Conservation (phyloP, 2,329 filamentous ascomycete genomes). For the Aspergillus latus region DNA sequence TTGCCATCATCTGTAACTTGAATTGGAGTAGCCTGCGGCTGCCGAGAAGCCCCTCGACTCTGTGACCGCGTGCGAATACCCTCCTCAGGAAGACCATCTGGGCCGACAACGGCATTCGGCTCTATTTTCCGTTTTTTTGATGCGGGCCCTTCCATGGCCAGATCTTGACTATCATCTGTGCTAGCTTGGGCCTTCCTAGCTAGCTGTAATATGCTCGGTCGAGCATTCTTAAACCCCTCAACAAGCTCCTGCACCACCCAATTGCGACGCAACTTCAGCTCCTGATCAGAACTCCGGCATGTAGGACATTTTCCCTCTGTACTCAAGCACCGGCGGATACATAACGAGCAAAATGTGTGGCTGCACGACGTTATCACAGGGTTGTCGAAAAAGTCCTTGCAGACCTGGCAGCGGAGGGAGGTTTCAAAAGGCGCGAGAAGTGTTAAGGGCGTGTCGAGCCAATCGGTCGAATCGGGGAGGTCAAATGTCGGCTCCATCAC, state of each 20-base stretch:
- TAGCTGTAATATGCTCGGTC: conserved; percentile 63
- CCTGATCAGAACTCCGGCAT: conserved; percentile 76
- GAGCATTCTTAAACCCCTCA: conserved; percentile 68
- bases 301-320: conserved; percentile 84
- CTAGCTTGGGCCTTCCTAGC: conserved; percentile 57
- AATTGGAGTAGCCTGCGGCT: conserved; percentile 15
- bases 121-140: conserved; percentile 40
- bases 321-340: conserved; percentile 82
- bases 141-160: conserved; percentile 30
- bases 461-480: conserved; percentile 50
- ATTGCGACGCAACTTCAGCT: conserved; percentile 80
- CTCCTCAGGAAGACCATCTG: conserved; percentile 31
- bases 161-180: conserved; percentile 42
- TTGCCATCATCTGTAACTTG: conserved; percentile 44
- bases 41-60: conserved; percentile 21
- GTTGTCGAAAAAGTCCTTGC: conserved; percentile 94
- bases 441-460: conserved; percentile 48
- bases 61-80: conserved; percentile 39
- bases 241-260: conserved; percentile 83
- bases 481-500: conserved; percentile 40
- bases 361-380: conserved; percentile 93
- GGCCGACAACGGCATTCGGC: conserved; percentile 29
- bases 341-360: conserved; percentile 95
- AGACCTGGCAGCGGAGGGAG: conserved; percentile 89
- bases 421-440: conserved; percentile 64